Evolutionary conservation across 2,329 filamentous ascomycete genomes (phyloP), one percentile per base, ranked within the genome.

Genomic region (Parastagonospora nodorum): DNA sequence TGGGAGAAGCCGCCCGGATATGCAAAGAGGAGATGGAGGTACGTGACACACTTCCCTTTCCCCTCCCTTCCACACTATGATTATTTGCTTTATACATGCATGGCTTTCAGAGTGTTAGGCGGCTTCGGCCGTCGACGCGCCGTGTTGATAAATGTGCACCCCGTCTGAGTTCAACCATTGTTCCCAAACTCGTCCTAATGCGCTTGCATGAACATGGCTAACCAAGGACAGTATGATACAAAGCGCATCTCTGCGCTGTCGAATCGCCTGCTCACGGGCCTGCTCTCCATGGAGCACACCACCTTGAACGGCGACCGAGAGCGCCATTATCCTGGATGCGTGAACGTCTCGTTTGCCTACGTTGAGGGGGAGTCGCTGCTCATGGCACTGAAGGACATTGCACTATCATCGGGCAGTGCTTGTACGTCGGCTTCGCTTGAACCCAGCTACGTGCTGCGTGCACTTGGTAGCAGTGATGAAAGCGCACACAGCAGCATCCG

Each of bases 301-400:
- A 84, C 83, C 8, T 87, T 96, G 64, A 99, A 99, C 68, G 94
- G 94, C 43, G 91, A 94, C 63, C 82, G 87, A 2, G 76, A 88
- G 4, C 82, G 85, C 45, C 95, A 95, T 75, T 99, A 99, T 73
- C 92, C 94, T 2, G 94, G 94, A 57, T 99, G 94, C 66, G 93
- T 99, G 55, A 99, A 99, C 74, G 89, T 99, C 9, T 99, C 94
- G 0, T 99, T 99, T 70, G 93, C 94, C 30, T 99, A 99, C 68
- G 92, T 99, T 4, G 94, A 99, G 77, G 94, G 94, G 61, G 94
- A 99, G 77, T 97, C 94, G 2, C 87, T 99, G 1, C 83, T 99
- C 57, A 99, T 99, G 94, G 94, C 94, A 0, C 79, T 99, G 39
- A 99, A 99, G 77, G 94, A 99, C 64, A 97, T 99, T 75, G 94